Conservation (phyloP, 345 rosid species). For the Pistacia atlantica region DNA sequence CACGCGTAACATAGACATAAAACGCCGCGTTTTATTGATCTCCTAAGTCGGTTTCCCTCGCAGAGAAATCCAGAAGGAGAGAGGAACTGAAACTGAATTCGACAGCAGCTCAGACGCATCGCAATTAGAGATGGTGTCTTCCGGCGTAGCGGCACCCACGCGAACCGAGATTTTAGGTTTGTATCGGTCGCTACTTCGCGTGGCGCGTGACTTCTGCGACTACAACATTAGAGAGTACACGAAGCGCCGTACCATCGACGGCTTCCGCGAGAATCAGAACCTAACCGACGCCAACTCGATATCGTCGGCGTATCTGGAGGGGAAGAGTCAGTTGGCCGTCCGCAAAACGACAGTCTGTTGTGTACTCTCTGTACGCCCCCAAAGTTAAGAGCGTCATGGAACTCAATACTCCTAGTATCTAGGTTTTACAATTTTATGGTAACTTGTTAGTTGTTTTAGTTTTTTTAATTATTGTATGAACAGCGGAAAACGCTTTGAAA, state of each 20-base stretch:
- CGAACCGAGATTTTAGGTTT: constrained; percentile 51
- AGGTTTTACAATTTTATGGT: background rate
- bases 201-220: constrained; percentile 66
- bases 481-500: too few relatives aligned
- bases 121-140: constrained; percentile 13
- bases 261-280: constrained; percentile 53
- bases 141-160: constrained; percentile 26
- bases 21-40: too few relatives aligned
- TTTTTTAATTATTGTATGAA: too few relatives aligned
- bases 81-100: too few relatives aligned
- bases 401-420: background rate
- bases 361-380: constrained; percentile 75
- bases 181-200: constrained; percentile 71
- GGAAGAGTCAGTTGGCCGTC: constrained; percentile 62
- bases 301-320: constrained; percentile 56
- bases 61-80: too few relatives aligned
- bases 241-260: constrained; percentile 74
- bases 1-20: too few relatives aligned
- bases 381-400: constrained; percentile 86
- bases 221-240: constrained; percentile 84
- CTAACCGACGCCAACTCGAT: constrained; percentile 51
- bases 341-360: constrained; percentile 64
- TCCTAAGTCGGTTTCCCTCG: too few relatives aligned
- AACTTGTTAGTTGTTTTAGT: background rate
- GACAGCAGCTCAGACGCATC: background rate